Evolutionary conservation across 1,284 basidiomycete genomes (phyloP).

Genomic region (Heterobasidion occidentale): DNA sequence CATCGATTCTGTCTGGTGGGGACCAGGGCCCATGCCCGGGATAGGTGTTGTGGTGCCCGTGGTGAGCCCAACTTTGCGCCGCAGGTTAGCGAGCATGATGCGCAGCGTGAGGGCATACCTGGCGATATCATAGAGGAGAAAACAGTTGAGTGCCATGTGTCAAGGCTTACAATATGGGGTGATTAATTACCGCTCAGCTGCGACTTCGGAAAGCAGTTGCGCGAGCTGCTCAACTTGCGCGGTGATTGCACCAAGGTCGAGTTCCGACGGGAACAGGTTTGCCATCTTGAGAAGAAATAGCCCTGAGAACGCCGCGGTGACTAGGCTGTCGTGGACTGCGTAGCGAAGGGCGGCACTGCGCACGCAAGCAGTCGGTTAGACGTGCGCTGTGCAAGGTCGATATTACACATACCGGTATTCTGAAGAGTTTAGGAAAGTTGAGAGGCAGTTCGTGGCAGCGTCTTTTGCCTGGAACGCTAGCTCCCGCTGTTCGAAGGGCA

Average conservation of each 20-base stretch:
- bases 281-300: conserved; percentile 91
- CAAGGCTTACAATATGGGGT: neutral
- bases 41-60: conserved; percentile 37
- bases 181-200: conserved; percentile 64
- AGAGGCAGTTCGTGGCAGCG: conserved; percentile 78
- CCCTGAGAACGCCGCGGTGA: conserved; percentile 87
- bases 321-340: conserved; percentile 89
- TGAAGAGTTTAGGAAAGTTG: conserved; percentile 70
- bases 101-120: conserved; percentile 85
- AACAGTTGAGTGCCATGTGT: neutral
- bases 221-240: conserved; percentile 80
- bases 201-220: conserved; percentile 75
- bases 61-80: conserved; percentile 75
- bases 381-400: neutral
- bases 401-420: conserved; percentile 55
- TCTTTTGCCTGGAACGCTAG: conserved; percentile 92
- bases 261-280: conserved; percentile 74
- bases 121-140: neutral
- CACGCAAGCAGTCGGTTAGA: conserved; percentile 1
- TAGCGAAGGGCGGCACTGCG: conserved; percentile 72
- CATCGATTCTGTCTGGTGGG: conserved; percentile 20
- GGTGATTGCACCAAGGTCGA: conserved; percentile 69
- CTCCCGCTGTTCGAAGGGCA: conserved; percentile 89
- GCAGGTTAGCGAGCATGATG: conserved; percentile 85
- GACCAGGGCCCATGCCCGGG: conserved; percentile 19